Conservation (phyloP, 441 rosid genomes). For the Omphalea diandra region DNA sequence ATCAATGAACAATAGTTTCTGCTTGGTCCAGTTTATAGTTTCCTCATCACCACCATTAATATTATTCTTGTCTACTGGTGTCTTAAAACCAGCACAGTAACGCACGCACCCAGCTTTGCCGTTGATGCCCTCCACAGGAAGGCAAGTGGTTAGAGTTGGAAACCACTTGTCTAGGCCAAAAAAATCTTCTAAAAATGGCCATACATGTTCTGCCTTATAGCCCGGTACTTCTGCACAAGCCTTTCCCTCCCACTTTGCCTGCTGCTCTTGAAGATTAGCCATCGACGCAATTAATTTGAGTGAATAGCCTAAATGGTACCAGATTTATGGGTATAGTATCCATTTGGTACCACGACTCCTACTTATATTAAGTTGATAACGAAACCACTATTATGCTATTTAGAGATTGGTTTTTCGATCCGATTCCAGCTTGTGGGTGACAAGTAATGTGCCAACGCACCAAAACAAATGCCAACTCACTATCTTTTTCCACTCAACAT, state of each 20-base stretch:
- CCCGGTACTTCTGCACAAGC: constrained; percentile 32
- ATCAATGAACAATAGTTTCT: constrained; percentile 43
- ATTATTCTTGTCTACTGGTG: constrained; percentile 27
- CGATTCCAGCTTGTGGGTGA: too few species aligned
- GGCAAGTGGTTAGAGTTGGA: constrained; percentile 45
- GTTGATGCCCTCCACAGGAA: constrained; percentile 33
- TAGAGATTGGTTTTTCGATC: too few species aligned
- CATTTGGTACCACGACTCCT: too few species aligned
- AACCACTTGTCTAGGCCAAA: constrained; percentile 53
- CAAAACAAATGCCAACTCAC: too few species aligned
- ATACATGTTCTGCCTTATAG: constrained; percentile 35
- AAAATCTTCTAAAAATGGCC: constrained; percentile 53
- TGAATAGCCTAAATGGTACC: too few species aligned
- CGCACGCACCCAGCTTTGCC: constrained; percentile 53
- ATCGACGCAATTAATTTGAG: too few species aligned
- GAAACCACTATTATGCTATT: too few species aligned
- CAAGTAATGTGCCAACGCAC: too few species aligned
- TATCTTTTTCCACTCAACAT: too few species aligned
- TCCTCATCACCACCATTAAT: neutral
- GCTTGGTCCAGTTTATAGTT: constrained; percentile 53
- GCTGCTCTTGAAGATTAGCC: constrained; percentile 1
- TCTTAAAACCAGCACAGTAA: constrained; percentile 46
- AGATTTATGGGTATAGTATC: too few species aligned
- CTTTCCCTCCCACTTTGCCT: constrained; percentile 52
- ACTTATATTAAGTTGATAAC: too few species aligned